A percentile compares a stretch with the other conserved stretches of the same genome.
Evolutionary conservation across 2,329 filamentous ascomycete species (phyloP).

Genomic region (Calonectria pteridis): DNA sequence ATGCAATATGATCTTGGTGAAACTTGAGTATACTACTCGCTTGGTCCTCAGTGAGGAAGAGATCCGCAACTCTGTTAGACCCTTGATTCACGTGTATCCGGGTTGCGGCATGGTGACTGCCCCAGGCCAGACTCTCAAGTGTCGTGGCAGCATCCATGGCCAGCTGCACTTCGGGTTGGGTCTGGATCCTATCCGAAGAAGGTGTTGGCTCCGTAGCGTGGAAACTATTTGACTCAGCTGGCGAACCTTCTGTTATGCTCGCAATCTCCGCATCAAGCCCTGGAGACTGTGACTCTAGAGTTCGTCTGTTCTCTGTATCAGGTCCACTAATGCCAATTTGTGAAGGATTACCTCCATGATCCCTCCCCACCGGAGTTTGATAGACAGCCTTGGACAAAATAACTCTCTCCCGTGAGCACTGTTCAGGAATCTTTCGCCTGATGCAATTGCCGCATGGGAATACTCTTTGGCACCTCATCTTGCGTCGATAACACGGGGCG

Average conservation of each 20-base stretch:
- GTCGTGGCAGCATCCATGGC: background rate
- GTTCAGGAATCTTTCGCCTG: background rate
- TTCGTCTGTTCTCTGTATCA: background rate
- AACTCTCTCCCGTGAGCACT: background rate
- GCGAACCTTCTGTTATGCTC: background rate
- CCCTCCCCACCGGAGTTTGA: background rate
- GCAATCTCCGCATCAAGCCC: background rate
- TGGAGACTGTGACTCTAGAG: background rate
- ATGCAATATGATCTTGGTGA: background rate
- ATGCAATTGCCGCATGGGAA: background rate
- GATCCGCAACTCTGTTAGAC: background rate
- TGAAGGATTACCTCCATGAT: background rate
- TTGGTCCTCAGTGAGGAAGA: background rate
- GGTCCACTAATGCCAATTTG: too few species aligned
- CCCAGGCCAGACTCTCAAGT: background rate
- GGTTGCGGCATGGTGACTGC: background rate
- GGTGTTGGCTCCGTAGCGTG: too few species aligned
- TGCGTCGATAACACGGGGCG: background rate
- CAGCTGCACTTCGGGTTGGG: background rate
- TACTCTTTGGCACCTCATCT: background rate
- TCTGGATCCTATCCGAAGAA: background rate
- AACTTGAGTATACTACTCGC: background rate
- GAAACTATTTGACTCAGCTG: background rate
- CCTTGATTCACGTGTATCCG: background rate
- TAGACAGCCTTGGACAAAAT: background rate